Base-by-base conservation (phyloP, 345 rosid genomes). In the Mangifera indica region DNA sequence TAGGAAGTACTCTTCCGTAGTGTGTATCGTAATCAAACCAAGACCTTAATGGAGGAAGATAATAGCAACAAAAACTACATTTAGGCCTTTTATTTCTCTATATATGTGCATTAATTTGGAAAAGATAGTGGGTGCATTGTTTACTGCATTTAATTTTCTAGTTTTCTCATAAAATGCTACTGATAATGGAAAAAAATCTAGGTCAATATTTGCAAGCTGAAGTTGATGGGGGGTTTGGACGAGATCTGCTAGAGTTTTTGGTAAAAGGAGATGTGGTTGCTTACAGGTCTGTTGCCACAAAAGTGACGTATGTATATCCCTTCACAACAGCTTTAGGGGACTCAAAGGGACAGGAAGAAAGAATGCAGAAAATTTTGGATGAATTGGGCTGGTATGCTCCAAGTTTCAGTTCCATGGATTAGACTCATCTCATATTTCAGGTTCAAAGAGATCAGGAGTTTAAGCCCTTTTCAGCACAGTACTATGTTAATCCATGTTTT, bases 311-410 rank as follows among this genome's bases (percentile, higher is more conserved):
- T 83, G 81, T 94, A 17, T 94, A 94, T 74, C 98, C 98, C 1
- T 94, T 94, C 81, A 87, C 97, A 5, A 90, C 98, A 46, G 93
- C 97, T 22, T 81, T 92, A 10, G 97, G 97, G 44, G 97, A 94
- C 71, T 90, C 98, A 0, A 88, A 86, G 67, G 97, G 97, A 59
- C 95, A 90, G 77, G 83, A 85, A 72, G 96, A 89, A 81, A 87
- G 91, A 70, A 70, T 92, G 89, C 84, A 87, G 89, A 85, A 81
- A 62, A 81, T 92, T 45, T 1, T 83, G 0, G 87, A 89, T n/a
- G 78, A 87, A 13, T 84, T 94, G 32, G 91, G 93, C 57, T 92
- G 97, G 97, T 87, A 83, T 78, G 88, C 92, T 79, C 97, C 97
- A 8, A 81, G 87, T 67, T 89, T 90, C 80, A 95, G 87, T 69